Evolutionary conservation across 495 filamentous ascomycete species (phyloP), one percentile per base, ranked within the genome.

Genomic region (Diplogelasinospora grovesii): DNA sequence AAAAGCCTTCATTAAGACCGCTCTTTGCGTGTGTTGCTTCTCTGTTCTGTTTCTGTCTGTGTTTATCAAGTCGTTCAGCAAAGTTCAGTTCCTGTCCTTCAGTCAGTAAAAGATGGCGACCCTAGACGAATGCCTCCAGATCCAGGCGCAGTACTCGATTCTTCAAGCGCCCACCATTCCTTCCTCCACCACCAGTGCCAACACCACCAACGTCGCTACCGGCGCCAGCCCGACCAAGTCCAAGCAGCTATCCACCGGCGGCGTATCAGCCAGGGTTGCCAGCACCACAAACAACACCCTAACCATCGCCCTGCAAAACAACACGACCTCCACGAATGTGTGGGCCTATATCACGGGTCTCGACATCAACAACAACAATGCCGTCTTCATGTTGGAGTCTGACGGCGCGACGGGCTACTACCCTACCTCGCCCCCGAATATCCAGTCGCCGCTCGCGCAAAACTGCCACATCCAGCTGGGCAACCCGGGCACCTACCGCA

Each of bases 281-380:
- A 30, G 5, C n/a, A 9, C 14, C 10, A 19, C 14, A 26, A 13
- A 13, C 22, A 15, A n/a, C 5, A 15, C 44, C n/a, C 11, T 16
- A 4, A 23, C 9, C 15, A 70, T 87, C 45, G 71, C 67, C 13
- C 59, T 88, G 15, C 64, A 74, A 46, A 88, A 88, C 53, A 68
- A 73, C 38, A 81, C 79, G 11, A 59, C 61, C n/a, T 79, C 78
- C 1, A 60, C 61, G 46, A 72, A 61, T 19, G 76, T 81, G 16
- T 85, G 75, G 53, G 83, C 77, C n/a, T 85, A 83, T 48, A 71
- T 87, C 45, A 86, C 80, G 1, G 83, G 83, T 22, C 67, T 64
- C 14, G 79, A 77, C 22, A 59, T 83, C 30, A 74, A 81, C 54
- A 71, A 75, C 14, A 68, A 72, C 63, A 75, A 78, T 49, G 61